Evolutionary conservation across 2,329 filamentous ascomycete genomes (phyloP).

Genomic region (Epichloe sp.): DNA sequence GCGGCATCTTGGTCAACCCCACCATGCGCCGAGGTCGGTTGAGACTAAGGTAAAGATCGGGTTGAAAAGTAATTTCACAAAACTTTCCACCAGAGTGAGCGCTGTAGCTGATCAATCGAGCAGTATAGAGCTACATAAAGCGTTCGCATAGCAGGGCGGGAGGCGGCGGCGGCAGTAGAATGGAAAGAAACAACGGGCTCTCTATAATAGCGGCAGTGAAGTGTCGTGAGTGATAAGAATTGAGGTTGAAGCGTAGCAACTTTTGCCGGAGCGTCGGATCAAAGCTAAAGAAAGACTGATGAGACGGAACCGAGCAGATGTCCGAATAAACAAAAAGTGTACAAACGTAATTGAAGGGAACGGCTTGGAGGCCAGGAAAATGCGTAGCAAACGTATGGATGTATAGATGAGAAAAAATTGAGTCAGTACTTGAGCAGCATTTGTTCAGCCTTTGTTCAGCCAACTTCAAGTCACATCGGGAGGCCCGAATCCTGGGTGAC

Average conservation of each 20-base stretch:
- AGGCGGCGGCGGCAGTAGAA: neutral
- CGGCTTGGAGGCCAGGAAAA: neutral
- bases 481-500: neutral
- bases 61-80: constrained; percentile 1
- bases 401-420: neutral
- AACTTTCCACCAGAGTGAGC: neutral
- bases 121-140: constrained; percentile 10
- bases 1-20: constrained; percentile 67
- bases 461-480: constrained; percentile 2
- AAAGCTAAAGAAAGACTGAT: neutral
- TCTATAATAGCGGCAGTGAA: neutral
- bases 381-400: neutral
- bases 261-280: neutral
- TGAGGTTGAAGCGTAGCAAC: neutral
- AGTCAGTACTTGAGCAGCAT: neutral
- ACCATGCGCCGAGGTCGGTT: constrained; percentile 3
- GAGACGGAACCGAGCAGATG: too few species aligned
- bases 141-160: constrained; percentile 14
- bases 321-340: neutral
- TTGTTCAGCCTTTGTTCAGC: neutral
- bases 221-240: neutral
- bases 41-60: constrained; percentile 4
- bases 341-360: neutral
- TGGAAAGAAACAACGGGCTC: neutral
- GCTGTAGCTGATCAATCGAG: constrained; percentile 20